Percentiles rank a stretch among this genome's conserved stretches.
Evolutionary conservation across 768 basidiomycete species (phyloP).

Genomic region (Mycena galopus): DNA sequence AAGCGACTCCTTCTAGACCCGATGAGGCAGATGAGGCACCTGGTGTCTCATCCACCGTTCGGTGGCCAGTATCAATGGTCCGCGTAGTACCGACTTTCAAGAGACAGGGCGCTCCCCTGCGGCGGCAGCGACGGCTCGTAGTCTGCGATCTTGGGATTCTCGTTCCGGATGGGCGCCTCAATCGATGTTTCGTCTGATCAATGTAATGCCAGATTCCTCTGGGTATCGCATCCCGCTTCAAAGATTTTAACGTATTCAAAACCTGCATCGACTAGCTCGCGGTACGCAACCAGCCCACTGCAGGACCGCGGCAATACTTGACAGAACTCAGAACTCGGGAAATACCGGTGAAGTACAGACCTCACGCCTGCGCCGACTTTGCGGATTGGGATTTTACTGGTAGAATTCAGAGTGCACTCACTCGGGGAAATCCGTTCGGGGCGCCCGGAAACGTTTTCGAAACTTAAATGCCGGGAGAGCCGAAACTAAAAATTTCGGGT

Average conservation of each 20-base stretch:
- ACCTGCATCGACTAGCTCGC: conserved; percentile 50
- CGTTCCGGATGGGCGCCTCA: conserved; percentile 52
- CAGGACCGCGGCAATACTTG: not conserved
- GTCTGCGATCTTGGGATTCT: conserved; percentile 47
- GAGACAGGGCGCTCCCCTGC: conserved; percentile 45
- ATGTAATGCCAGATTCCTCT: conserved; percentile 60
- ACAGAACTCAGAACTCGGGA: not conserved
- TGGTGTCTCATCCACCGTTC: conserved; percentile 26
- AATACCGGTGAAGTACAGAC: conserved; percentile 37
- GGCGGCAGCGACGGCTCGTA: conserved; percentile 54
- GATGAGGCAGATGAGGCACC: not conserved
- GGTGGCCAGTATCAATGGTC: conserved; percentile 32
- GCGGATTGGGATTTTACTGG: conserved; percentile 52
- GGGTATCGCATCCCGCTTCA: conserved; percentile 50
- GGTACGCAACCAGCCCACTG: conserved; percentile 54
- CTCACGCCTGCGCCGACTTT: conserved; percentile 57
- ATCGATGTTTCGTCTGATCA: conserved; percentile 51
- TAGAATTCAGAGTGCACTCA: conserved; percentile 44
- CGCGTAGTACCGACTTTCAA: conserved; percentile 36
- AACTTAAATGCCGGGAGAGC: too few relatives aligned
- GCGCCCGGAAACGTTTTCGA: too few relatives aligned
- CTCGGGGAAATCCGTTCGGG: too few relatives aligned
- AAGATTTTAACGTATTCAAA: conserved; percentile 41
- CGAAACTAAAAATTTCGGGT: too few relatives aligned
- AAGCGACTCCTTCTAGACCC: not conserved